phyloP scores from a whole-genome alignment of 1,284 basidiomycete species.

The Trichosporon faecale region DNA sequence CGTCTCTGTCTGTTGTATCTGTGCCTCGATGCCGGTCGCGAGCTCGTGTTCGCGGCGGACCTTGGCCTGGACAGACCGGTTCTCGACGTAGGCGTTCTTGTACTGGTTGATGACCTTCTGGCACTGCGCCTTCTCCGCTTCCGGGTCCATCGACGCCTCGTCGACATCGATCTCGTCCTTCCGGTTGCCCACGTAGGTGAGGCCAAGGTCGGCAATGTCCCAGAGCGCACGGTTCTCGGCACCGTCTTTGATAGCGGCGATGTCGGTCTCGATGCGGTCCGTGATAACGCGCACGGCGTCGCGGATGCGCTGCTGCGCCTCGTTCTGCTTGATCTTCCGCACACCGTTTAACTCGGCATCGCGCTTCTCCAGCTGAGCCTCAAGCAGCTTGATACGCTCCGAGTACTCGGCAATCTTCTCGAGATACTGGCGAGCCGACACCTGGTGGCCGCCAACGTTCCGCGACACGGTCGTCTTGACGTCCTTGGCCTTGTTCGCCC shows the following conservation, averaged over 20 bases:
- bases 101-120: conserved; percentile 66
- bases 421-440: conserved; percentile 89
- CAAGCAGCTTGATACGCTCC: conserved; percentile 57
- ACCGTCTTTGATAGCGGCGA: conserved; percentile 69
- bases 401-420: conserved; percentile 73
- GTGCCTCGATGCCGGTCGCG: conserved; percentile 74
- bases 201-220: conserved; percentile 68
- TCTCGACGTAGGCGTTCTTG: conserved; percentile 63
- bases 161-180: conserved; percentile 63
- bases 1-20: conserved; percentile 73
- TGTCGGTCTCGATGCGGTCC: conserved; percentile 65
- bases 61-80: conserved; percentile 62
- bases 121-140: conserved; percentile 70
- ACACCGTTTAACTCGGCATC: conserved; percentile 44
- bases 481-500: conserved; percentile 92
- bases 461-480: conserved; percentile 89
- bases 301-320: conserved; percentile 66
- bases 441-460: conserved; percentile 88
- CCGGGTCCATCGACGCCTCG: conserved; percentile 35
- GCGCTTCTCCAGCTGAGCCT: conserved; percentile 59
- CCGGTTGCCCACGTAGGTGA: conserved; percentile 64
- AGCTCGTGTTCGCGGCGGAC: conserved; percentile 71
- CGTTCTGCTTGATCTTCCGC: conserved; percentile 61
- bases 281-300: conserved; percentile 67
- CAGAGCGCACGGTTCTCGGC: conserved; percentile 71